Conservation (phyloP, 768 basidiomycete genomes). For the Suillus occidentalis region DNA sequence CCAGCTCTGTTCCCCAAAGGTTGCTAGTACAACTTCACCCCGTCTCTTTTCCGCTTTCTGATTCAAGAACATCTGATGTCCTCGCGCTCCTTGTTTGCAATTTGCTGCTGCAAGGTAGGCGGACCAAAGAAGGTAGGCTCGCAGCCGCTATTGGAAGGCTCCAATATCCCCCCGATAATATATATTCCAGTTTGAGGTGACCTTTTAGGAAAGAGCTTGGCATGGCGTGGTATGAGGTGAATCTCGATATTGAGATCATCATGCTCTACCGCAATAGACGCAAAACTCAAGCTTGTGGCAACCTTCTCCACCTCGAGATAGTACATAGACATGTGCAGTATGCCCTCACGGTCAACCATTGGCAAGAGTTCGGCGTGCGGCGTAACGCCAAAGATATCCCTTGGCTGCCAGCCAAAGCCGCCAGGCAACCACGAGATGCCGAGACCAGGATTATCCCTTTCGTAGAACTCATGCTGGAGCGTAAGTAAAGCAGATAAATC, state of each 20-base stretch:
- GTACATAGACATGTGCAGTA: neutral
- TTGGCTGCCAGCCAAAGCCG: neutral
- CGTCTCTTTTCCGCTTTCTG: neutral
- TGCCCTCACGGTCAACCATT: neutral
- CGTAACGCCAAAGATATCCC: neutral
- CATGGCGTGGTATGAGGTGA: neutral
- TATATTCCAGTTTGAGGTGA: neutral
- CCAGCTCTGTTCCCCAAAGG: neutral
- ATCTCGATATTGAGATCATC: neutral
- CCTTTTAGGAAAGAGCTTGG: neutral
- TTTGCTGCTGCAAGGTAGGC: neutral
- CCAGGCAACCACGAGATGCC: neutral
- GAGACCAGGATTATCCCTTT: neutral
- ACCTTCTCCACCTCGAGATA: neutral
- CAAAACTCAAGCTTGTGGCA: neutral
- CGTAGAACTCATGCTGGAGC: neutral
- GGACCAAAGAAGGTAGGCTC: neutral
- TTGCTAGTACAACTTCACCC: neutral
- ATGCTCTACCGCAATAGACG: neutral
- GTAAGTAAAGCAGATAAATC: slow-evolving; percentile 1
- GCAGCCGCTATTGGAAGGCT: neutral
- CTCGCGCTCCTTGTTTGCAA: neutral
- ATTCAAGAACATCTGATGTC: neutral
- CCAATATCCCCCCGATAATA: neutral
- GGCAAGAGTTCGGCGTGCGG: neutral